Percentiles rank a stretch among this genome's conserved stretches.
phyloP scores from a whole-genome alignment of 352 stramenopile species.

The Pythium rhizo-oryzae region DNA sequence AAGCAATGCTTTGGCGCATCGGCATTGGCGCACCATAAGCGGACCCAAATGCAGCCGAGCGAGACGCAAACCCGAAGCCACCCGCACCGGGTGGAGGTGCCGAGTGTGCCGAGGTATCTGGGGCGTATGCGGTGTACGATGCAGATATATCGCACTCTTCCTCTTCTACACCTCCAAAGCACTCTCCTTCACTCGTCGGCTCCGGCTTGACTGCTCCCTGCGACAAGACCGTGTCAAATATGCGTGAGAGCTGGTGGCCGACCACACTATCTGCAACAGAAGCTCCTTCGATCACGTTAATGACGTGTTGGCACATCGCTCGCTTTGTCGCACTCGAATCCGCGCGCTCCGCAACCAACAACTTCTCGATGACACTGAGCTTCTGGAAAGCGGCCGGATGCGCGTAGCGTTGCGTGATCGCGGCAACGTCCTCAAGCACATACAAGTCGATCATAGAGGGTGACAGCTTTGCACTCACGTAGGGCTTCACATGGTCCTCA shows the following conservation, averaged over 20 bases:
- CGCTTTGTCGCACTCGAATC: neutral
- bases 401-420: slow-evolving; percentile 10
- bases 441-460: slow-evolving; percentile 23
- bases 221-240: slow-evolving; percentile 23
- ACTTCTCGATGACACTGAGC: slow-evolving; percentile 24
- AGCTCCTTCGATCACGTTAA: slow-evolving; percentile 9
- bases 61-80: neutral
- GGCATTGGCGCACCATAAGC: no score
- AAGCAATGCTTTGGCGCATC: neutral
- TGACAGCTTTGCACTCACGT: slow-evolving; percentile 12
- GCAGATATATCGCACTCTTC: no score
- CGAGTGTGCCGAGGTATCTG: neutral
- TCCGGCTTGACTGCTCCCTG: slow-evolving; percentile 13
- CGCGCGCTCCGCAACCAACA: slow-evolving; percentile 17
- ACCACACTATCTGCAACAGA: neutral
- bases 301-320: slow-evolving; percentile 20
- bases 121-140: no score
- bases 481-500: slow-evolving; percentile 1
- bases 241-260: slow-evolving; percentile 6
- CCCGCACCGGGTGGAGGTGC: neutral
- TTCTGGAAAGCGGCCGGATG: slow-evolving; percentile 13
- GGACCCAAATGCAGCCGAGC: neutral
- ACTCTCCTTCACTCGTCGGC: neutral
- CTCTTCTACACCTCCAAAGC: no score
- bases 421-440: slow-evolving; percentile 10